These are phyloP conservation scores for Colletotrichum tropicale DNA, from an alignment of 2,329 filamentous ascomycete genomes.

Conservation along the genomic window DNA sequence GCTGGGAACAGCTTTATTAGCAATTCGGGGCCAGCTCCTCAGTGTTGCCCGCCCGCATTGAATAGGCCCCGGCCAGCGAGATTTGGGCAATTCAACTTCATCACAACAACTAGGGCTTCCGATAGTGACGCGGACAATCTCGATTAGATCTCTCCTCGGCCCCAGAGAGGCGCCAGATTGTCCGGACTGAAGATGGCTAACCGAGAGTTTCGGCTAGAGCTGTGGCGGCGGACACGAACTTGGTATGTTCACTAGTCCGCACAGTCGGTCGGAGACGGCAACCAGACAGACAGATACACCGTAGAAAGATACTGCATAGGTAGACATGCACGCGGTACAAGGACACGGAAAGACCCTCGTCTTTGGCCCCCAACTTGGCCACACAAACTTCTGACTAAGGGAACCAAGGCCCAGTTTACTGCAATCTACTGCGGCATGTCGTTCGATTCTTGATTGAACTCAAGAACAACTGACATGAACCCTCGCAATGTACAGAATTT, in stretches of 20 bases:
- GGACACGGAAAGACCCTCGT: neutral
- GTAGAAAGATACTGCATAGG: too few relatives aligned
- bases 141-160: slow-evolving; percentile 1
- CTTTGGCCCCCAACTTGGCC: neutral
- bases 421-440: neutral
- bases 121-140: neutral
- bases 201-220: slow-evolving; percentile 9
- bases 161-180: neutral
- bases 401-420: neutral
- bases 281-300: neutral
- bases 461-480: slow-evolving; percentile 1
- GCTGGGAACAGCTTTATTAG: neutral
- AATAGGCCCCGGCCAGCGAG: neutral
- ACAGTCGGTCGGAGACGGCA: neutral
- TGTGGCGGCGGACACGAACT: neutral
- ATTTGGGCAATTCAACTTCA: slow-evolving; percentile 1
- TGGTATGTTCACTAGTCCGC: neutral
- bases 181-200: neutral
- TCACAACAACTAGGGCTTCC: neutral
- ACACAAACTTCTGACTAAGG: neutral
- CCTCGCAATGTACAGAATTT: neutral
- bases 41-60: neutral
- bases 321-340: neutral
- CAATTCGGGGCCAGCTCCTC: slow-evolving; percentile 12
- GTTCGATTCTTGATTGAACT: neutral